Percentiles rank a stretch among this genome's conserved stretches.
These are phyloP conservation scores for Syzygium grande DNA, from an alignment of 345 rosid species.

Conservation along the genomic window DNA sequence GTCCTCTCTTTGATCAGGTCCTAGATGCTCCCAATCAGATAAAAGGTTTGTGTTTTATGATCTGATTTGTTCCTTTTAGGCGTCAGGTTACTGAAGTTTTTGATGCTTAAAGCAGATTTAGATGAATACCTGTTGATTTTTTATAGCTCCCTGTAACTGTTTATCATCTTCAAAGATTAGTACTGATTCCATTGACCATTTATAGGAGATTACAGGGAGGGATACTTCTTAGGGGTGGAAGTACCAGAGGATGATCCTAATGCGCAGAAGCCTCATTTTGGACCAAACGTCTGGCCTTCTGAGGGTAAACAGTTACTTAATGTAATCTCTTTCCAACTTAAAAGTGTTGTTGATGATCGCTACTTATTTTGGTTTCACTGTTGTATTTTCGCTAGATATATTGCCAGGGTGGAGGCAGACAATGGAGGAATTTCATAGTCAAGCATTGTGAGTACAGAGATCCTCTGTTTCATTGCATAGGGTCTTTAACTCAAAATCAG, in stretches of 20 bases:
- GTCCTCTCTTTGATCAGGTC: constrained; percentile 58
- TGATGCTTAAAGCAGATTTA: no score
- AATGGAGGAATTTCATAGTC: no score
- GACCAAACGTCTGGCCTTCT: constrained; percentile 77
- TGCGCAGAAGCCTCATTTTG: constrained; percentile 63
- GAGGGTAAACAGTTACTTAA: constrained; percentile 19
- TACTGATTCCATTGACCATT: neutral
- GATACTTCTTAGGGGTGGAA: constrained; percentile 70
- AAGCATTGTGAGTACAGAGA: no score
- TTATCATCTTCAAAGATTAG: neutral
- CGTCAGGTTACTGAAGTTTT: no score
- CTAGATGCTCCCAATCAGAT: constrained; percentile 59
- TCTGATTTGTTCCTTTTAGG: no score
- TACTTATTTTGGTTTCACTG: neutral
- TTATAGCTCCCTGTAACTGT: no score
- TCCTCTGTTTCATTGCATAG: no score
- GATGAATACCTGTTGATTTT: no score
- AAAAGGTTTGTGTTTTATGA: constrained; percentile 21
- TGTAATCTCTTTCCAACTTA: neutral
- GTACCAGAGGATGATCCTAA: constrained; percentile 56
- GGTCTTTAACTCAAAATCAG: no score
- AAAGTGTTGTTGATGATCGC: neutral
- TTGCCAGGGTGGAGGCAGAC: no score
- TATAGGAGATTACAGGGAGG: constrained; percentile 80
- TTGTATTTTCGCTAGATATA: neutral